Conservation (phyloP, 2,329 filamentous ascomycete genomes). For the Aspergillus neotritici region DNA sequence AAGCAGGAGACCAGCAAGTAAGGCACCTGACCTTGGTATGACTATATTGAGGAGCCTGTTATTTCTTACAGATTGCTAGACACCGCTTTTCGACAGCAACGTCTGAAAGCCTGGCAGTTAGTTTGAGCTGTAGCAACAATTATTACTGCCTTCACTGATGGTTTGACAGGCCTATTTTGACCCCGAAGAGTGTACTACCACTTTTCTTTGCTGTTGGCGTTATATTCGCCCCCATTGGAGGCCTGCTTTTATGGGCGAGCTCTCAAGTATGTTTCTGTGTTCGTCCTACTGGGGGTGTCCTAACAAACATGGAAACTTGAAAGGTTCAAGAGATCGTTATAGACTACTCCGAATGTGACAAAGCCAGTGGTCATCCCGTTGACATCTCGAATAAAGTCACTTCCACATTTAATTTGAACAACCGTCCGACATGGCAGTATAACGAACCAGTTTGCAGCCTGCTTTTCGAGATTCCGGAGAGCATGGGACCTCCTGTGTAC, state of each 20-base stretch:
- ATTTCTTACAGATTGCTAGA: conserved; percentile 48
- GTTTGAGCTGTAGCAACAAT: conserved; percentile 34
- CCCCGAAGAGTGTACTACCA: conserved; percentile 85
- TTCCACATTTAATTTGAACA: conserved; percentile 64
- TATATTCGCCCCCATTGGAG: conserved; percentile 90
- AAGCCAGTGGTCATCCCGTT: conserved; percentile 50
- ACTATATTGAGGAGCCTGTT: background rate
- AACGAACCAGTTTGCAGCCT: conserved; percentile 58
- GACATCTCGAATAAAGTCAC: conserved; percentile 50
- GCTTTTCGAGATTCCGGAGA: conserved; percentile 71
- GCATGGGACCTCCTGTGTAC: conserved; percentile 73
- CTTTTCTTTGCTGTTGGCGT: conserved; percentile 87
- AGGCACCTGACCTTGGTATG: conserved; percentile 22
- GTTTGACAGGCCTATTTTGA: conserved; percentile 71
- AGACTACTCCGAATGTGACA: conserved; percentile 76
- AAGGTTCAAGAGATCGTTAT: conserved; percentile 86
- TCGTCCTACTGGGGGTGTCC: conserved; percentile 8
- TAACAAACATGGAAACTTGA: background rate
- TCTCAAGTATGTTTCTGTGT: conserved; percentile 54
- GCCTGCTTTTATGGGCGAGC: conserved; percentile 78
- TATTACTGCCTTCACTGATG: conserved; percentile 8
- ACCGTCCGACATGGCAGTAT: conserved; percentile 30
- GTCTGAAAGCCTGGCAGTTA: conserved; percentile 97
- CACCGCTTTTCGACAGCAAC: conserved; percentile 93
- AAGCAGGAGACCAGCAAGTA: conserved; percentile 86